Evolutionary conservation across 805 yeast genomes (phyloP).

Genomic region (Cyberlindnera amylophila): DNA sequence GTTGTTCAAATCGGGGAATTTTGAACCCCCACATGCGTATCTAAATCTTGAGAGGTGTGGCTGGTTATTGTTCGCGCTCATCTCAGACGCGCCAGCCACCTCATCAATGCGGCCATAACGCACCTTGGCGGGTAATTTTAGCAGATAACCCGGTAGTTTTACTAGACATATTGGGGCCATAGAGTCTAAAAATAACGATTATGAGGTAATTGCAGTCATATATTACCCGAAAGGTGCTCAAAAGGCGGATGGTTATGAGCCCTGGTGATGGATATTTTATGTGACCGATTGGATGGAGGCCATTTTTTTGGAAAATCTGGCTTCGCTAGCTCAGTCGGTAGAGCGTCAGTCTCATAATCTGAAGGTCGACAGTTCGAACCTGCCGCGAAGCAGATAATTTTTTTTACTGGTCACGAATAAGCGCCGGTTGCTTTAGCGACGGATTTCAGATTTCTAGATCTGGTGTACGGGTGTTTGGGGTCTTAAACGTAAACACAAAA

Average conservation of each 20-base stretch:
- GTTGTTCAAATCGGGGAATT: conserved; percentile 1
- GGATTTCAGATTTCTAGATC: background rate
- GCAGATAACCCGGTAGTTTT: too few relatives aligned
- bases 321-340: conserved; percentile 55
- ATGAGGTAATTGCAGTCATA: too few relatives aligned
- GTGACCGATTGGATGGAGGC: too few relatives aligned
- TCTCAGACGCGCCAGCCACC: conserved; percentile 4
- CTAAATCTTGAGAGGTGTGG: background rate
- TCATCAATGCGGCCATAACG: too few relatives aligned
- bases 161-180: too few relatives aligned
- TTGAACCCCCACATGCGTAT: background rate
- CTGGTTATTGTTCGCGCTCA: conserved; percentile 6
- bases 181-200: too few relatives aligned
- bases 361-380: conserved; percentile 56
- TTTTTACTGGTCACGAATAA: too few relatives aligned
- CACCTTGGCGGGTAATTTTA: background rate
- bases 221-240: too few relatives aligned
- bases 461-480: conserved; percentile 10
- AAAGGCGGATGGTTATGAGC: too few relatives aligned
- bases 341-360: conserved; percentile 58
- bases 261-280: too few relatives aligned
- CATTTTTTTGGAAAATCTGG: conserved; percentile 17
- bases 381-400: conserved; percentile 43
- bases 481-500: conserved; percentile 16
- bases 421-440: conserved; percentile 7